Conservation (phyloP, 495 filamentous ascomycete genomes). For the Penicillium odoratum region DNA sequence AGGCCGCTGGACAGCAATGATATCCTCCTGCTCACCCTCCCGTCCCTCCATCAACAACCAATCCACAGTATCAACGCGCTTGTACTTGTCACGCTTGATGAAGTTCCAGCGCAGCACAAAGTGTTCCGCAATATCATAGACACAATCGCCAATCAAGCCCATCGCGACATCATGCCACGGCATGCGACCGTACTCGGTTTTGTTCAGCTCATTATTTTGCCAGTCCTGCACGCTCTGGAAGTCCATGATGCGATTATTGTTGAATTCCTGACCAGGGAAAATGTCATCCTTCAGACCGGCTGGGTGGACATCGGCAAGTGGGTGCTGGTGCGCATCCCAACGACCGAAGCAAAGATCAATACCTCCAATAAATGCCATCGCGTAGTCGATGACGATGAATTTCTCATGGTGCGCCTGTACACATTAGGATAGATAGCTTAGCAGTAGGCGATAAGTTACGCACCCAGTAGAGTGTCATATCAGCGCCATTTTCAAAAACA, state of each 20-base stretch:
- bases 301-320: conserved; percentile 83
- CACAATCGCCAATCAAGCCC: conserved; percentile 83
- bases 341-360: conserved; percentile 95
- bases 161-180: conserved; percentile 97
- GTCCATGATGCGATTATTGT: conserved; percentile 94
- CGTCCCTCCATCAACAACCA: conserved; percentile 84
- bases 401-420: conserved; percentile 87
- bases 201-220: conserved; percentile 90
- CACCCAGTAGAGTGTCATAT: conserved; percentile 97
- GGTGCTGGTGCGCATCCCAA: conserved; percentile 87
- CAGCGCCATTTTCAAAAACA: conserved; percentile 86
- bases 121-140: conserved; percentile 95
- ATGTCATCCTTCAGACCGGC: conserved; percentile 78
- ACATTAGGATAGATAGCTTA: background rate
- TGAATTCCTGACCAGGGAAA: conserved; percentile 96
- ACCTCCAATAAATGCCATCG: conserved; percentile 86
- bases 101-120: conserved; percentile 97
- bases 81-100: conserved; percentile 96
- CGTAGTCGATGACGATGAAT: conserved; percentile 91
- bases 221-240: conserved; percentile 89
- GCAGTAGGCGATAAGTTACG: background rate
- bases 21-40: conserved; percentile 74
- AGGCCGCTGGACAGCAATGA: conserved; percentile 83
- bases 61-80: conserved; percentile 73
- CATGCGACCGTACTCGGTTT: conserved; percentile 91